Conservation (phyloP, 2,329 filamentous ascomycete genomes). For the Chaetomium olivaceum region DNA sequence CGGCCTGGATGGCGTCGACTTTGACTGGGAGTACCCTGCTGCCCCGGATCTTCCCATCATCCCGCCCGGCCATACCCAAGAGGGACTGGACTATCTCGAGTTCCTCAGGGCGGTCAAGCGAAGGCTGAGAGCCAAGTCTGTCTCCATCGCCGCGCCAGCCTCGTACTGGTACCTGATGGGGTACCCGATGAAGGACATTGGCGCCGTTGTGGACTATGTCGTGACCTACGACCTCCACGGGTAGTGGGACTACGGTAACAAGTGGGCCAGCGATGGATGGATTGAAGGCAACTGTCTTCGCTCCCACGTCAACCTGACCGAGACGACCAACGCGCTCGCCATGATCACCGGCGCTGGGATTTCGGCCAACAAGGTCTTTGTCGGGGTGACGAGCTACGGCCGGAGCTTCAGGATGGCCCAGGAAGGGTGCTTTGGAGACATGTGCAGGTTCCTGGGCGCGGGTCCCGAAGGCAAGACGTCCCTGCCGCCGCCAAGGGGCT, state of each 20-base stretch:
- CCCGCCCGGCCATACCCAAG: constrained; percentile 26
- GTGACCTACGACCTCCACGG: constrained; percentile 37
- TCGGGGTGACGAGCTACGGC: constrained; percentile 41
- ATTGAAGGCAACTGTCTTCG: constrained; percentile 20
- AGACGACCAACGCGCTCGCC: constrained; percentile 9
- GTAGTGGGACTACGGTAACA: no score
- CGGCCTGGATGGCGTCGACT: constrained; percentile 31
- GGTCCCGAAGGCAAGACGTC: constrained; percentile 32
- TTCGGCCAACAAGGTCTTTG: constrained; percentile 36
- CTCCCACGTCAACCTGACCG: constrained; percentile 18
- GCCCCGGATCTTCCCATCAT: constrained; percentile 39
- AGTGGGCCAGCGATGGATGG: constrained; percentile 30
- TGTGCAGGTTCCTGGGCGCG: not conserved
- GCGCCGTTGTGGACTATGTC: constrained; percentile 24
- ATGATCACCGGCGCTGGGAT: constrained; percentile 41
- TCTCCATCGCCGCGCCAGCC: constrained; percentile 30
- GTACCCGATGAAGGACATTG: constrained; percentile 28
- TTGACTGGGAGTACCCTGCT: constrained; percentile 44
- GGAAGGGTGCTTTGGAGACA: constrained; percentile 32
- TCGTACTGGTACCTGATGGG: constrained; percentile 24
- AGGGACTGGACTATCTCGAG: constrained; percentile 38
- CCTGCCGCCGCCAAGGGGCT: no score
- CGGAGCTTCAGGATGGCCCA: constrained; percentile 40
- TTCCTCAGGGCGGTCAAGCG: constrained; percentile 33
- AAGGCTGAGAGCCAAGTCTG: constrained; percentile 18